These are phyloP conservation scores for Cetradonia linearis DNA, from an alignment of 495 filamentous ascomycete genomes.

Conservation along the genomic window DNA sequence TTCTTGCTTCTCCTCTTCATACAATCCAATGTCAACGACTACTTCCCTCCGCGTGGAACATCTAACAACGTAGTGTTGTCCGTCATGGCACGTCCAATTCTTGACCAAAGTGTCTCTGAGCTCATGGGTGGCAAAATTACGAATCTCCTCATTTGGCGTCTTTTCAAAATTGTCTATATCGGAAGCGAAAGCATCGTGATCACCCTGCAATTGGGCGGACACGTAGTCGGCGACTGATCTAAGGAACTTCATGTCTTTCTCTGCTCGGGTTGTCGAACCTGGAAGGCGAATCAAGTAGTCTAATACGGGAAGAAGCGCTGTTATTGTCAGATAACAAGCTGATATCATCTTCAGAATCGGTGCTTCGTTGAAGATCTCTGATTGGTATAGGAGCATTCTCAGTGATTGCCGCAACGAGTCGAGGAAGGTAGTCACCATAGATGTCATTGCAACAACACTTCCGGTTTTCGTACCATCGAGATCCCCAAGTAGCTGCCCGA, in stretches of 20 bases:
- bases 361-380: constrained; percentile 33
- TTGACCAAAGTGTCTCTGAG: constrained; percentile 26
- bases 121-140: constrained; percentile 26
- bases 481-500: constrained; percentile 39
- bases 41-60: constrained; percentile 31
- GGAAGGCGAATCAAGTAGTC: constrained; percentile 43
- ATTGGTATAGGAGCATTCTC: constrained; percentile 26
- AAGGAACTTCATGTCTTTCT: constrained; percentile 30
- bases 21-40: constrained; percentile 25
- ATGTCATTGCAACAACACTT: constrained; percentile 36
- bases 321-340: constrained; percentile 38
- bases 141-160: constrained; percentile 17
- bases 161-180: not conserved
- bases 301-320: constrained; percentile 37
- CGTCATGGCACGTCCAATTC: constrained; percentile 30
- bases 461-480: constrained; percentile 37
- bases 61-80: constrained; percentile 28
- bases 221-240: constrained; percentile 28
- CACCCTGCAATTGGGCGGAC: constrained; percentile 22
- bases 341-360: constrained; percentile 33
- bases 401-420: constrained; percentile 34
- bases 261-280: constrained; percentile 19
- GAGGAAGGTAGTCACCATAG: constrained; percentile 38
- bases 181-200: not conserved
- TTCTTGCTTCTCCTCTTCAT: constrained; percentile 28